These are phyloP conservation scores for Phytophthora palmivora DNA, from an alignment of 352 stramenopile species.

Conservation along the genomic window DNA sequence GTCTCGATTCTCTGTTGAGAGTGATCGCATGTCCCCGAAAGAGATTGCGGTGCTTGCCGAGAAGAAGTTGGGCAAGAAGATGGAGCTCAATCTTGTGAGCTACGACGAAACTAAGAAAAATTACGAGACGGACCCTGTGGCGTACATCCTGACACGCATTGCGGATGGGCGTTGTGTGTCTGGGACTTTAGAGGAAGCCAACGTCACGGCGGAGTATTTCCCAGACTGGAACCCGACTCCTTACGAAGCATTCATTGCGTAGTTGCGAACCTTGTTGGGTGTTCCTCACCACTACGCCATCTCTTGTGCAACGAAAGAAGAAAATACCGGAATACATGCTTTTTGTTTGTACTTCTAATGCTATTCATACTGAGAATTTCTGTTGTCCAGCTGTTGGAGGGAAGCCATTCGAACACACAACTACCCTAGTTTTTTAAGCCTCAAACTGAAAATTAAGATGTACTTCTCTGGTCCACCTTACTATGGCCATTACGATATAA, in stretches of 20 bases:
- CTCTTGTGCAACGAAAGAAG: too few relatives aligned
- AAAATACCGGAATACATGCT: too few relatives aligned
- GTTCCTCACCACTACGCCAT: not conserved
- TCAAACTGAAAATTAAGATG: too few relatives aligned
- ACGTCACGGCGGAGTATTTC: slow-evolving; percentile 24
- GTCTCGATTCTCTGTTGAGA: slow-evolving; percentile 26
- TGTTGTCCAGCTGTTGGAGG: too few relatives aligned
- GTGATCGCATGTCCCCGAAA: slow-evolving; percentile 23
- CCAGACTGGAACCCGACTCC: slow-evolving; percentile 27
- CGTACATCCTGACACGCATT: slow-evolving; percentile 31
- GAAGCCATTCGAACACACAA: too few relatives aligned
- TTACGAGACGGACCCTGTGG: slow-evolving; percentile 23
- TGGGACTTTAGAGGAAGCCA: slow-evolving; percentile 21
- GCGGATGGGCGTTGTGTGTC: slow-evolving; percentile 23
- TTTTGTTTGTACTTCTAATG: too few relatives aligned
- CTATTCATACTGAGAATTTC: too few relatives aligned
- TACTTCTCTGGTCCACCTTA: too few relatives aligned
- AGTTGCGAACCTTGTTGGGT: not conserved
- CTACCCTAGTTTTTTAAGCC: too few relatives aligned
- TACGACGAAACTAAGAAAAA: slow-evolving; percentile 33
- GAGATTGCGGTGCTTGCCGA: slow-evolving; percentile 28
- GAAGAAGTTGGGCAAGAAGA: slow-evolving; percentile 39
- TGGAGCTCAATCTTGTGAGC: slow-evolving; percentile 22
- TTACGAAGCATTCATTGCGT: slow-evolving; percentile 14
- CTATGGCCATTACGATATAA: too few relatives aligned